Conservation (phyloP, 768 basidiomycete genomes). For the Chalciporus pseudorubinellus region DNA sequence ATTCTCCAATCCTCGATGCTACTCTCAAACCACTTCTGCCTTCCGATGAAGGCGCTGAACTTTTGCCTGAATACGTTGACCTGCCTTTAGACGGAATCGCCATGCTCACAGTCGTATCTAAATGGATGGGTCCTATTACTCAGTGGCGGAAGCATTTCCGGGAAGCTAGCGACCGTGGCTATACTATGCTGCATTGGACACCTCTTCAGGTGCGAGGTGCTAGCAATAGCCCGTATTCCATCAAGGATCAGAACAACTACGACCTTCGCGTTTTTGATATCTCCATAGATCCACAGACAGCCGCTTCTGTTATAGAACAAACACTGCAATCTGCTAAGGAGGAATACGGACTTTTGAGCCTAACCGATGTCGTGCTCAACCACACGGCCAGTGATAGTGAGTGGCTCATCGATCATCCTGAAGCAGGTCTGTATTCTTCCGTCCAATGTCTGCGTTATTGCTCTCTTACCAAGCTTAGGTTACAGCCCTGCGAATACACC, state of each 20-base stretch:
- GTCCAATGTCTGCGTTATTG: neutral
- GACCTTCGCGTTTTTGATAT: conserved; percentile 69
- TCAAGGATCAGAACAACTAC: conserved; percentile 81
- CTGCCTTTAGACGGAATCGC: conserved; percentile 86
- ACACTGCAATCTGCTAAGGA: conserved; percentile 69
- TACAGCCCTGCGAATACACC: conserved; percentile 90
- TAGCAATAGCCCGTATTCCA: conserved; percentile 91
- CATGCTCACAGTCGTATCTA: conserved; percentile 89
- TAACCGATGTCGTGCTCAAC: conserved; percentile 96
- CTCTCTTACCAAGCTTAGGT: conserved; percentile 45
- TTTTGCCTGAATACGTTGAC: conserved; percentile 54
- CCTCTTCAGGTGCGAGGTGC: conserved; percentile 90
- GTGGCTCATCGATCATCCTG: conserved; percentile 92
- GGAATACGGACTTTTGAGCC: conserved; percentile 81
- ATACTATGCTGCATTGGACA: conserved; percentile 98
- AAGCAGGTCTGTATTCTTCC: conserved; percentile 64
- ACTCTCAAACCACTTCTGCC: conserved; percentile 52
- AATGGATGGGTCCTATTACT: conserved; percentile 91
- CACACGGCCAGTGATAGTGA: conserved; percentile 94
- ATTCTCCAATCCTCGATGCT: conserved; percentile 67
- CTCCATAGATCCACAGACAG: conserved; percentile 45
- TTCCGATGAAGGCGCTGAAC: conserved; percentile 47
- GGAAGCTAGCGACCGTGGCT: conserved; percentile 85
- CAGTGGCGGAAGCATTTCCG: conserved; percentile 79
- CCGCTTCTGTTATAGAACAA: conserved; percentile 57